Evolutionary conservation across 805 yeast genomes (phyloP), one percentile per base, ranked within the genome.

Genomic region (Sungouiella thailandica): DNA sequence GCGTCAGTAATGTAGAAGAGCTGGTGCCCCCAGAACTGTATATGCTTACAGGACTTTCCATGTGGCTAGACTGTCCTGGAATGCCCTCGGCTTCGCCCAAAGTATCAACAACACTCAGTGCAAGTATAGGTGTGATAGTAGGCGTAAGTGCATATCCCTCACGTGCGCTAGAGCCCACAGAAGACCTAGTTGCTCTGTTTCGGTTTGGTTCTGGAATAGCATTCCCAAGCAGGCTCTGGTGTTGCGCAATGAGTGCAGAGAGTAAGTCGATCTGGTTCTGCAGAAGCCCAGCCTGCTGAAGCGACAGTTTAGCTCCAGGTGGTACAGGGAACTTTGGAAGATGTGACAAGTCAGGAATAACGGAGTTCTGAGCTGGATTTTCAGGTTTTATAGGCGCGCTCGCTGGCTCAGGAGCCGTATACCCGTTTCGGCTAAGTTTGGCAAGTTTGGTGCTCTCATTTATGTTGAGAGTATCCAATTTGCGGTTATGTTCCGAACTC

Each of bases 171-270:
- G n/a, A n/a, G n/a, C n/a, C n/a, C n/a, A n/a, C n/a, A n/a, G n/a
- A n/a, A n/a, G n/a, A n/a, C n/a, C n/a, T n/a, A n/a, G n/a, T n/a
- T n/a, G n/a, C n/a, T n/a, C n/a, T n/a, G n/a, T n/a, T n/a, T n/a
- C n/a, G n/a, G n/a, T n/a, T n/a, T n/a, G n/a, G n/a, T n/a, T 14
- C 25, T 5, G 18, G 15, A 15, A 13, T 20, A 7, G 3, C 17
- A 11, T 23, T 30, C 4, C 27, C 44, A 19, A 52, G 30, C 25
- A 49, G 39, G 8, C 44, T 39, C 57, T 77, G 80, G 54, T 83
- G 83, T 45, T 79, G 83, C 0, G 88, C 89, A 20, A 83, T 75
- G 32, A 83, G 64, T 0, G 85, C 85, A 5, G 85, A 78, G 22
- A 83, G 60, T 2, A 86, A 77, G 47, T 80, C 85, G 10, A 83